A percentile compares a stretch with the other conserved stretches of the same genome.
Conservation (phyloP, 768 basidiomycete genomes). For the Crassisporium funariophilum region DNA sequence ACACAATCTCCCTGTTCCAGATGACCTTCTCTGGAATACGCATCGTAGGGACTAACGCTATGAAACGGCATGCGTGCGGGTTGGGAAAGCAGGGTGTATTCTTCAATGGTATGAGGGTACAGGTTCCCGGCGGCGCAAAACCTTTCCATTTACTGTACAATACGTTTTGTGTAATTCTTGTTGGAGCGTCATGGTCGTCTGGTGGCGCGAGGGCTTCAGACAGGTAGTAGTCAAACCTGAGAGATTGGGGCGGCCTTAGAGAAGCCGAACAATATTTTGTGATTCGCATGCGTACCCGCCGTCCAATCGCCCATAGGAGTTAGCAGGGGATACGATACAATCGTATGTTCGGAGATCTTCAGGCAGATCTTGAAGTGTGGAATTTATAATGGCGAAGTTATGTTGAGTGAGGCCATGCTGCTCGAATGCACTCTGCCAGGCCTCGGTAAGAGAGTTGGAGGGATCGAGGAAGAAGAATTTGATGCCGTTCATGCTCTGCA, state of each 20-base stretch:
- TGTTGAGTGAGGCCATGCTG: constrained; percentile 9
- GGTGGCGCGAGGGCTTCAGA: constrained; percentile 14
- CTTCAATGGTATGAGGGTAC: constrained; percentile 25
- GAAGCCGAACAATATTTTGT: neutral
- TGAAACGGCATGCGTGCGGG: constrained; percentile 16
- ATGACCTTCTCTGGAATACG: constrained; percentile 24
- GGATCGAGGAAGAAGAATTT: constrained; percentile 19
- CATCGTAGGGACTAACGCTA: constrained; percentile 32
- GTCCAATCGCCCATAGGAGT: constrained; percentile 22
- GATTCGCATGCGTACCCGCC: constrained; percentile 17
- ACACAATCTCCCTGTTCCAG: constrained; percentile 29
- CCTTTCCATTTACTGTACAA: constrained; percentile 26
- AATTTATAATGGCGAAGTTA: constrained; percentile 10
- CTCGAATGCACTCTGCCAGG: constrained; percentile 15
- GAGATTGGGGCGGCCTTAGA: neutral
- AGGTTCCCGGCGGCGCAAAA: constrained; percentile 29
- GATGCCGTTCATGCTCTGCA: too few species aligned
- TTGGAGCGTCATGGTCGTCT: constrained; percentile 9
- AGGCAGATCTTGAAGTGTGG: constrained; percentile 5
- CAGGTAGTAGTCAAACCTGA: constrained; percentile 19
- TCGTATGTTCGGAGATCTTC: constrained; percentile 13
- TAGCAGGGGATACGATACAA: constrained; percentile 26
- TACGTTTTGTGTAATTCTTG: constrained; percentile 16
- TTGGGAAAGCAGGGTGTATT: constrained; percentile 17
- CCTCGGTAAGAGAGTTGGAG: constrained; percentile 11